These are phyloP conservation scores for Musa schizocarpa DNA, from an alignment of 176 grass and related monocot species.

Conservation along the genomic window DNA sequence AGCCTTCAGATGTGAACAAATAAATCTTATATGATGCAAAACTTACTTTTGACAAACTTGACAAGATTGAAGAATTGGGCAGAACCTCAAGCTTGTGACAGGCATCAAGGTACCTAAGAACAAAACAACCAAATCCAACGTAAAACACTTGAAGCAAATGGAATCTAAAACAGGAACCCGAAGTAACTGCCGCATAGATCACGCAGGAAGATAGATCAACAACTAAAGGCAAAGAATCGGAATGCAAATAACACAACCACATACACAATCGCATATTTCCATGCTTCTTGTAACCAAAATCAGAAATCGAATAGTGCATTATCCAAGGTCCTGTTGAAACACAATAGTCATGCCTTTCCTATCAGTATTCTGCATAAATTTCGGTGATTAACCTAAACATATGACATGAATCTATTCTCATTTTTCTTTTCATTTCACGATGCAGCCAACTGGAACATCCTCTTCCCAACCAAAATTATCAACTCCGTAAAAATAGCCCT, in stretches of 20 bases:
- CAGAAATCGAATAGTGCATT: too few relatives aligned
- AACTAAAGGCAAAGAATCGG: not conserved
- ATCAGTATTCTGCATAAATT: too few relatives aligned
- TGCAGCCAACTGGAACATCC: too few relatives aligned
- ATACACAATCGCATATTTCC: not conserved
- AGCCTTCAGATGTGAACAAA: slow-evolving; percentile 2
- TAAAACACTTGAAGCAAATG: not conserved
- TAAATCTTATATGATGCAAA: not conserved
- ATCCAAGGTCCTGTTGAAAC: too few relatives aligned
- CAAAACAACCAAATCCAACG: not conserved
- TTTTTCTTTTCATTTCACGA: too few relatives aligned
- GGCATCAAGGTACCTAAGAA: slow-evolving; percentile 5
- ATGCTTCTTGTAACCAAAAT: too few relatives aligned
- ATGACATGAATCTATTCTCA: too few relatives aligned
- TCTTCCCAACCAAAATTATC: too few relatives aligned
- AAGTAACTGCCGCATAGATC: not conserved
- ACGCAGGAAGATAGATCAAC: not conserved
- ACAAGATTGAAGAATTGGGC: slow-evolving; percentile 9
- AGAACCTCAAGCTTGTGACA: not conserved
- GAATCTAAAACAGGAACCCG: not conserved
- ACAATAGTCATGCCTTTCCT: too few relatives aligned
- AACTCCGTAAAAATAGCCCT: too few relatives aligned
- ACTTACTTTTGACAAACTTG: slow-evolving; percentile 16
- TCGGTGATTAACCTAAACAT: too few relatives aligned
- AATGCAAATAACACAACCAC: too few relatives aligned